Conservation (phyloP, 352 stramenopile genomes). For the Phytopythium oedochilum region DNA sequence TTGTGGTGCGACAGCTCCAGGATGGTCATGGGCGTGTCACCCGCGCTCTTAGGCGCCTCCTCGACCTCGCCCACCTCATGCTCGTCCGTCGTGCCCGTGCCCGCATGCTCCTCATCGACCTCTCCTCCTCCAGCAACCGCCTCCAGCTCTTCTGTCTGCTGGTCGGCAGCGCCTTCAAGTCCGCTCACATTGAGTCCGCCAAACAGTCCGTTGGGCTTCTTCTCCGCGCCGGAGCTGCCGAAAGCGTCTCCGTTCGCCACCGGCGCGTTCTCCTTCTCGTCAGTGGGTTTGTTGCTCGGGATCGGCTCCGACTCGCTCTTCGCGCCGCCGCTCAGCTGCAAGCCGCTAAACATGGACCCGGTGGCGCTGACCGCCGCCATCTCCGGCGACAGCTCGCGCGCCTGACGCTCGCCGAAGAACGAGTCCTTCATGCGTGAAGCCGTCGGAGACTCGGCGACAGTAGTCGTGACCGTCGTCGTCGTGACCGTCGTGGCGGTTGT, state of each 20-base stretch:
- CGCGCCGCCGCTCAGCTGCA: slow-evolving; percentile 32
- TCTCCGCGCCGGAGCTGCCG: neutral
- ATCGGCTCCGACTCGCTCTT: slow-evolving; percentile 1
- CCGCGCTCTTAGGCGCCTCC: slow-evolving; percentile 11
- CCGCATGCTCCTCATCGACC: neutral
- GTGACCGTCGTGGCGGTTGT: neutral
- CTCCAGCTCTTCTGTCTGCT: neutral
- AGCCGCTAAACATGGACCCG: slow-evolving; percentile 32
- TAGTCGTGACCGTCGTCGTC: slow-evolving; percentile 8
- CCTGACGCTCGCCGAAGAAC: slow-evolving; percentile 34
- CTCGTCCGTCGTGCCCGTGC: too few relatives aligned
- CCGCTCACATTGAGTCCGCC: slow-evolving; percentile 7
- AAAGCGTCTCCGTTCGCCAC: neutral
- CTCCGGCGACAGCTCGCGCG: slow-evolving; percentile 8
- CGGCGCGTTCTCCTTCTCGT: slow-evolving; percentile 1
- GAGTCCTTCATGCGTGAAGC: slow-evolving; percentile 42
- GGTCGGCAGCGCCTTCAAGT: neutral
- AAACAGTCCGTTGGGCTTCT: slow-evolving; percentile 1
- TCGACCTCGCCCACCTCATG: slow-evolving; percentile 1
- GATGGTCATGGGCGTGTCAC: slow-evolving; percentile 43
- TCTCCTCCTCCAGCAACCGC: neutral
- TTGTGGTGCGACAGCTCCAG: slow-evolving; percentile 38
- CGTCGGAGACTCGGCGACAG: slow-evolving; percentile 24
- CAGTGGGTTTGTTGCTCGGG: neutral
- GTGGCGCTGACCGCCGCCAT: slow-evolving; percentile 15